phyloP scores from a whole-genome alignment of 441 rosid species.

The Hura crepitans region DNA sequence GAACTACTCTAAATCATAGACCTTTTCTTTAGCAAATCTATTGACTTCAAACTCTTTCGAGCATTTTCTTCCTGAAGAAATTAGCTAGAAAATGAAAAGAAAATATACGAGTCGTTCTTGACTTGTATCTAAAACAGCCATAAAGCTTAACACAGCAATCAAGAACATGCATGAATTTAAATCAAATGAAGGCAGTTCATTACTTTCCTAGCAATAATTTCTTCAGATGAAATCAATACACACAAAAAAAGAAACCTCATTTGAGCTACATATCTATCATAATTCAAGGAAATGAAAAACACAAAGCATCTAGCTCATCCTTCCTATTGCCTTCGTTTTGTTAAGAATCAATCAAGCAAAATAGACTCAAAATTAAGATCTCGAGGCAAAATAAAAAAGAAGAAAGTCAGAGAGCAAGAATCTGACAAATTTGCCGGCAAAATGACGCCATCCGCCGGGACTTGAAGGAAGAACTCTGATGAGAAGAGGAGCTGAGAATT shows the following conservation, averaged over 20 bases:
- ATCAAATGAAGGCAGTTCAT: not conserved
- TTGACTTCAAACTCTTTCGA: not conserved
- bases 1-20: too few relatives aligned
- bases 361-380: slow-evolving; percentile 14
- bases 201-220: slow-evolving; percentile 15
- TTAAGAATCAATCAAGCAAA: not conserved
- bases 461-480: slow-evolving; percentile 19
- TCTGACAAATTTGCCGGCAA: slow-evolving; percentile 22
- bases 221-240: slow-evolving; percentile 4
- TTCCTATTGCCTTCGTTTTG: not conserved
- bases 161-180: not conserved
- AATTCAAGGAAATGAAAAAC: not conserved
- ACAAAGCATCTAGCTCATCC: not conserved
- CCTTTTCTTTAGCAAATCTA: too few relatives aligned
- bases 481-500: slow-evolving; percentile 29
- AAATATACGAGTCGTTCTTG: not conserved
- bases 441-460: slow-evolving; percentile 32
- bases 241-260: not conserved
- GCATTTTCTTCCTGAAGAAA: not conserved
- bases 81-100: not conserved
- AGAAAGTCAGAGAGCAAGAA: slow-evolving; percentile 17
- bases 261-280: slow-evolving; percentile 2
- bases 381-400: not conserved
- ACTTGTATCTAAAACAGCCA: not conserved
- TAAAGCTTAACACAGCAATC: not conserved